Evolutionary conservation across 148 eudicot species (phyloP).

Genomic region (Simmondsia chinensis): DNA sequence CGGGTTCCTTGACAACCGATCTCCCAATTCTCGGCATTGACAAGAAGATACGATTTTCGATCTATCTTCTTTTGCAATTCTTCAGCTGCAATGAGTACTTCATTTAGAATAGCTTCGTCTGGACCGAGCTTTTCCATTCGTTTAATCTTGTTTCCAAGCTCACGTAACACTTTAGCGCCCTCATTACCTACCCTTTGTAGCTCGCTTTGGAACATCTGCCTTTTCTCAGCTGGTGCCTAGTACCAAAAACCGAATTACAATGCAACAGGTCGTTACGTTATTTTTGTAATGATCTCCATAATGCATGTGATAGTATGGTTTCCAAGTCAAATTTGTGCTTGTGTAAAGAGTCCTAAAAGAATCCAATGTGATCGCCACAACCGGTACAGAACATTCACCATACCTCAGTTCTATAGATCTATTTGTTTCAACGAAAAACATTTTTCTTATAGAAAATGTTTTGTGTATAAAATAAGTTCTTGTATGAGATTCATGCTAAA

Average conservation of each 20-base stretch:
- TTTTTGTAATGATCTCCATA: too few species aligned
- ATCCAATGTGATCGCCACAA: too few species aligned
- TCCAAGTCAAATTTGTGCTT: too few species aligned
- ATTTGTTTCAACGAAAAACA: too few species aligned
- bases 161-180: constrained; percentile 70
- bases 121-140: constrained; percentile 56
- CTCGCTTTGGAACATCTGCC: constrained; percentile 53
- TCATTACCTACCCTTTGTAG: constrained; percentile 69
- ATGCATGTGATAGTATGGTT: too few species aligned
- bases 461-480: too few species aligned
- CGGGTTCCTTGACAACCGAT: constrained; percentile 30
- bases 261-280: too few species aligned
- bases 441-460: too few species aligned
- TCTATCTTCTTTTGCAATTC: constrained; percentile 64
- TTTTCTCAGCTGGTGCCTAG: constrained; percentile 79
- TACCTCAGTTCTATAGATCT: too few species aligned
- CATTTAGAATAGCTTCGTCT: constrained; percentile 32
- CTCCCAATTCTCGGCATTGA: constrained; percentile 71
- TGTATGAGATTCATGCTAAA: too few species aligned
- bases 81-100: constrained; percentile 68
- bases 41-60: constrained; percentile 64
- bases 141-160: constrained; percentile 63
- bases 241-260: not conserved
- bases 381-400: too few species aligned
- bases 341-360: too few species aligned